Evolutionary conservation across 1,284 basidiomycete species (phyloP), one percentile per base, ranked within the genome.

Genomic region (Sanghuangporus baumii): DNA sequence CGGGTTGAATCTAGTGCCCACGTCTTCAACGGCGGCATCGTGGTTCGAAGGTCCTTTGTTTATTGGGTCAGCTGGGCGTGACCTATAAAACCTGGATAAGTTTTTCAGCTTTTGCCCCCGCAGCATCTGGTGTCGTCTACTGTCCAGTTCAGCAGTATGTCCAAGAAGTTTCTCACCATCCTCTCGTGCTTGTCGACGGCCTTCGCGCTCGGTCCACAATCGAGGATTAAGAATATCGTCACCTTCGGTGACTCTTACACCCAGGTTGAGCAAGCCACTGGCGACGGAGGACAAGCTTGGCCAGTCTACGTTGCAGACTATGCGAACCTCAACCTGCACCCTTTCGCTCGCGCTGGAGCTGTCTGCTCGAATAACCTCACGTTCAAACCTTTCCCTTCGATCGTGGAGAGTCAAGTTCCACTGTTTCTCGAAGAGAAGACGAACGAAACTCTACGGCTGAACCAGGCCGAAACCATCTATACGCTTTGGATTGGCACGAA

Each of bases 401-500:
- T 81, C 46, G 72, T 76, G 61, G 75, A 77, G 67, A 66, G 69
- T 62, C 71, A 78, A 65, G 70, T 80, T 6, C 79, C 79, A 6
- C 36, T 68, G 11, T 80, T 74, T 67, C 62, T 77, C 38, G 67
- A 71, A 11, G 73, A 74, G 56, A 67, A 64, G 65, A 38, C 68
- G 60, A 68, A 73, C 66, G 65, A 72, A 61, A 66, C 69, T 2
- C 55, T 75, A 59, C 66, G 48, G 50, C 63, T 74, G 11, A 55
- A 67, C 23, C 63, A 74, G 0, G 67, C 74, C 8, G 73, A 77
- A 54, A 81, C 80, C 3, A 66, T 81, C 9, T 80, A 77, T 65
- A 79, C 78, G 16, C 71, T 81, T 6, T 81, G 79, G 80, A 81
- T 81, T 61, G 79, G 79, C 11, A 79, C 79, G 12, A 81, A 80